Evolutionary conservation across 768 basidiomycete species (phyloP).

Genomic region (Leucogyrophana mollusca): DNA sequence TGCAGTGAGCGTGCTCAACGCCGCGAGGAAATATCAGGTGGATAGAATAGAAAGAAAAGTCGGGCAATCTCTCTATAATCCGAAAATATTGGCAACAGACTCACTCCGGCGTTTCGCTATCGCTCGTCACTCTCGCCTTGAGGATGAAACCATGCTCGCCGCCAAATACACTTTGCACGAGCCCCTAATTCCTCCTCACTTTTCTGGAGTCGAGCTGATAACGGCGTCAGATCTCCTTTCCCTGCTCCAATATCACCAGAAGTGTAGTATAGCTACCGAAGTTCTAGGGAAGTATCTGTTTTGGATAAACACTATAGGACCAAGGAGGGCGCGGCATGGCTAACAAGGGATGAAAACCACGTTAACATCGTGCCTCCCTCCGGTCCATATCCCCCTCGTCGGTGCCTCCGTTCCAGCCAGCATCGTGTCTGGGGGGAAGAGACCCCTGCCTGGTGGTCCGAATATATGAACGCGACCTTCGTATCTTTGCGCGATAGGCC

Average conservation of each 20-base stretch:
- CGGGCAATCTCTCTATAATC: conserved; percentile 11
- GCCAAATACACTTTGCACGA: conserved; percentile 20
- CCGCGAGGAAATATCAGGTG: conserved; percentile 32
- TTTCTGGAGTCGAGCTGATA: conserved; percentile 19
- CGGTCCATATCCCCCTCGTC: too few species aligned
- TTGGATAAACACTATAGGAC: too few species aligned
- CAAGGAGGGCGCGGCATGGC: too few species aligned
- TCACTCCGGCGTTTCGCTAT: conserved; percentile 27
- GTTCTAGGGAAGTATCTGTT: background rate
- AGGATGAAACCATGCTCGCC: conserved; percentile 18
- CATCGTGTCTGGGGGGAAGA: conserved; percentile 23
- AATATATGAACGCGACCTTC: conserved; percentile 27
- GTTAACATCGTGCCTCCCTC: too few species aligned
- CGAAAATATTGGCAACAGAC: conserved; percentile 9
- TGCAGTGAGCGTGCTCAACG: conserved; percentile 22
- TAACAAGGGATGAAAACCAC: too few species aligned
- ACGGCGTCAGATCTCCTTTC: conserved; percentile 16
- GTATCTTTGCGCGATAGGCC: conserved; percentile 19
- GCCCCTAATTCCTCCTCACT: conserved; percentile 14
- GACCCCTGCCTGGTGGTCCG: conserved; percentile 32
- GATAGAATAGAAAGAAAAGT: conserved; percentile 25
- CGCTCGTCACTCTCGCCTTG: conserved; percentile 18
- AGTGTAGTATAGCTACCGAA: conserved; percentile 1
- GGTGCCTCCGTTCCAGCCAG: conserved; percentile 17
- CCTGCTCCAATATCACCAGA: conserved; percentile 10